A percentile compares a stretch with the other conserved stretches of the same genome.
Conservation (phyloP, 352 stramenopile genomes). For the Phytophthora sansomeana region DNA sequence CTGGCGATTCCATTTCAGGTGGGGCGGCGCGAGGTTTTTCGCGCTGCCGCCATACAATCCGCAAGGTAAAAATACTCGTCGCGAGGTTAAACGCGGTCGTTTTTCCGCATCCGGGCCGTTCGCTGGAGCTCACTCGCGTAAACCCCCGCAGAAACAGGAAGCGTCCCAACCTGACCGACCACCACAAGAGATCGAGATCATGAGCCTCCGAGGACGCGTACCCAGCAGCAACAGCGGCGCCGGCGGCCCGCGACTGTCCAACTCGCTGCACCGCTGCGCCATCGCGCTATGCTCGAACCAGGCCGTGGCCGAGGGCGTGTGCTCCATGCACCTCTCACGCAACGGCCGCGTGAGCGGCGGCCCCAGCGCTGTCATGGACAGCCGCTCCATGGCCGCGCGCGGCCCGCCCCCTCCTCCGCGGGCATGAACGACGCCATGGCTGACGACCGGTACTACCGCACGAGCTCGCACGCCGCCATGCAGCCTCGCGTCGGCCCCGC, state of each 20-base stretch:
- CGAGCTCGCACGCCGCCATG: conserved; percentile 59
- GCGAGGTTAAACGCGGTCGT: conserved; percentile 24
- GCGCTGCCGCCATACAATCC: neutral
- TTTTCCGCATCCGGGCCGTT: conserved; percentile 12
- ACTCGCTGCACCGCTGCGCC: conserved; percentile 78
- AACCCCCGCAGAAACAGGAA: conserved; percentile 24
- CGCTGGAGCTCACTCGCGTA: conserved; percentile 18
- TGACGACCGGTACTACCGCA: conserved; percentile 66
- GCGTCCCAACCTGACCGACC: neutral
- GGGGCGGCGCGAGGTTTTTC: conserved; percentile 19
- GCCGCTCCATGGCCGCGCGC: conserved; percentile 15
- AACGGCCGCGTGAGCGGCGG: conserved; percentile 34
- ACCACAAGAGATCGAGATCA: conserved; percentile 4
- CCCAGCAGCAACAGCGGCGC: conserved; percentile 17
- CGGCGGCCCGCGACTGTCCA: conserved; percentile 39
- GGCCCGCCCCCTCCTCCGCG: conserved; percentile 19
- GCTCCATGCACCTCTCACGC: conserved; percentile 76
- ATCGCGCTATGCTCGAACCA: conserved; percentile 84
- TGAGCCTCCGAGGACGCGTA: conserved; percentile 35
- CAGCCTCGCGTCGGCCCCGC: conserved; percentile 52
- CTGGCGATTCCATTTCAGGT: conserved; percentile 28
- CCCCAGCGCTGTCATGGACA: conserved; percentile 27
- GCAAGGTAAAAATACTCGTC: conserved; percentile 1
- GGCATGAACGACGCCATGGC: conserved; percentile 39
- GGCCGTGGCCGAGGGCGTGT: conserved; percentile 78